Base-by-base conservation (phyloP, 2,329 filamentous ascomycete genomes). In the Colletotrichum sp. region DNA sequence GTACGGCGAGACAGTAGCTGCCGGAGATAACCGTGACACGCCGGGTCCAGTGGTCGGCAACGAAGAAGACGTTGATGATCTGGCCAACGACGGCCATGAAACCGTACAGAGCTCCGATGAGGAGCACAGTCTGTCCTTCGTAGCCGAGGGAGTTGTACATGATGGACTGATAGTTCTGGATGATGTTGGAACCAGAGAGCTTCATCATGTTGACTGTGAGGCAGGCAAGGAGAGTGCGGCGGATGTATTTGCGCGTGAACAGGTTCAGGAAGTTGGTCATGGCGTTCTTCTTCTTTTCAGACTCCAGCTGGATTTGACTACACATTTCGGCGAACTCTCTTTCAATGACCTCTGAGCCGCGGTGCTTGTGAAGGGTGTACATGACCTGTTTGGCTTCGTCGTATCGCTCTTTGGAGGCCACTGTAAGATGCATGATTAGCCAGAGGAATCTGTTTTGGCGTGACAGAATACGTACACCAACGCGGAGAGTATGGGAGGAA, bases 21-120 rank as follows among this genome's bases (percentile, higher is more conserved):
- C 59, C 68, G 0, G 59, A 71, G 15, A 71, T 71, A 0, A 71
- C 68, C 12, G 68, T 64, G 10, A 21, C 21, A 0, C 68, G 59
- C 13, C 82, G 81, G 6, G 81, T 78, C 81, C 81, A 84, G 36
- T 79, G 77, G 36, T 84, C 82, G 0, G 81, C 78, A 0, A 83
- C 80, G 26, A 79, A 75, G 49, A 81, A 70, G 10, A 84, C 67
- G 64, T 82, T 81, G 44, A 83, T 80, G 12, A 81, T 73, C 52
- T 82, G 81, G 2, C 82, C 82, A 4, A 82, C 73, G 13, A 84
- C 68, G 0, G 79, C 82, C 81, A 83, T 84, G 26, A 83, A 79
- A 10, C 83, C 83, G n/a, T 84, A 84, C 21, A 85, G 85, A 13
- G 87, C 89, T 68, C 87, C 87, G 30, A 88, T 89, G 18, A 90